Evolutionary conservation across 2,329 filamentous ascomycete genomes (phyloP).

Genomic region (Aspergillus niger): DNA sequence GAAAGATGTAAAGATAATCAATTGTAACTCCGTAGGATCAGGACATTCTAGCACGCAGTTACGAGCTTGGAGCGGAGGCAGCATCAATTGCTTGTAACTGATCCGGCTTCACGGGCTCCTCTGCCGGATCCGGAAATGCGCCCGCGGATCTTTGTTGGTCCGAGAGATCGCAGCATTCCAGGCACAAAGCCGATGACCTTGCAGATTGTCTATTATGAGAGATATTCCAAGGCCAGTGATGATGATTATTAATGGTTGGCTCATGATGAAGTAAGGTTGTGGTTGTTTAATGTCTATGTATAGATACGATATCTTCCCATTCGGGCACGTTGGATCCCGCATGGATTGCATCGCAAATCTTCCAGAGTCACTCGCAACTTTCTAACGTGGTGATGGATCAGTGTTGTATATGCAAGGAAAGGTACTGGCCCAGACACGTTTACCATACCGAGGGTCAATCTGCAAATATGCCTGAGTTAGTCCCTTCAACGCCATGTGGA

Average conservation of each 20-base stretch:
- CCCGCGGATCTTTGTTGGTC: constrained; percentile 6
- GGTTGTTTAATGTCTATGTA: neutral
- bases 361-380: neutral
- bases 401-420: neutral
- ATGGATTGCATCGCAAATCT: constrained; percentile 1
- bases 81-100: constrained; percentile 5
- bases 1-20: constrained; percentile 7
- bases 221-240: neutral
- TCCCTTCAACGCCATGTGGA: neutral
- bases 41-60: constrained; percentile 9
- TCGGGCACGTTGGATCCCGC: neutral
- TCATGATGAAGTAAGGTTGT: neutral
- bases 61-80: constrained; percentile 1
- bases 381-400: neutral
- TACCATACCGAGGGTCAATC: neutral
- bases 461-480: neutral
- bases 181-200: neutral
- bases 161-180: constrained; percentile 7
- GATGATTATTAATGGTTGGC: too few species aligned
- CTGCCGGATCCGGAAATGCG: constrained; percentile 4
- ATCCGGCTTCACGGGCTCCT: neutral
- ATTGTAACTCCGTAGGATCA: constrained; percentile 1
- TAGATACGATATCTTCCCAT: neutral
- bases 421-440: neutral
- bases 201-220: neutral